These are phyloP conservation scores for Penicillium rolfsii DNA, from an alignment of 2,329 filamentous ascomycete species.

Conservation along the genomic window DNA sequence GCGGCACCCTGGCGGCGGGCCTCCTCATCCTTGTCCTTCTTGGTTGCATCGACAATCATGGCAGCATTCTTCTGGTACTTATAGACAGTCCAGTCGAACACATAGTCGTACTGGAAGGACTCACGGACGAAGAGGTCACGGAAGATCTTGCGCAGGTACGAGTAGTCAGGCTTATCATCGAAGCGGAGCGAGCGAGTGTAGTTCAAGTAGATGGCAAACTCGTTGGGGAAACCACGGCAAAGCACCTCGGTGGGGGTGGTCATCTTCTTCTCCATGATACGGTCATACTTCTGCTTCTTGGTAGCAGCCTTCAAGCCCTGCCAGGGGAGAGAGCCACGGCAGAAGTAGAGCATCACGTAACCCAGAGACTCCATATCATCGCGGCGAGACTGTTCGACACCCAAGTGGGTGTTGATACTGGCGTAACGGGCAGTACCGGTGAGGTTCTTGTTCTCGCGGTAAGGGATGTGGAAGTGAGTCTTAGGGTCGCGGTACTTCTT, in stretches of 20 bases:
- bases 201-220: conserved; percentile 99
- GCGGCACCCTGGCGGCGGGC: conserved; percentile 69
- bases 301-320: conserved; percentile 97
- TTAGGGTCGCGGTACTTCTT: conserved; percentile 99
- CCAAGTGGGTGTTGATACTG: conserved; percentile 97
- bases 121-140: conserved; percentile 98
- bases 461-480: conserved; percentile 99
- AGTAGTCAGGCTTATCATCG: conserved; percentile 99
- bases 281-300: conserved; percentile 99
- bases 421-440: conserved; percentile 98
- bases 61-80: conserved; percentile 99
- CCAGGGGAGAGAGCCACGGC: conserved; percentile 97
- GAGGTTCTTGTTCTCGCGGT: conserved; percentile 99
- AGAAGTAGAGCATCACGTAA: conserved; percentile 99
- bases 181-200: conserved; percentile 98
- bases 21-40: conserved; percentile 73
- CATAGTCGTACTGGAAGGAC: conserved; percentile 99
- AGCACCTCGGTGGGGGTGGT: conserved; percentile 97
- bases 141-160: conserved; percentile 99
- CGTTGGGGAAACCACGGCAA: conserved; percentile 98
- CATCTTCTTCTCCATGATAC: conserved; percentile 99
- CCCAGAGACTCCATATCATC: conserved; percentile 99
- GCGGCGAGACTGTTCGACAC: conserved; percentile 97
- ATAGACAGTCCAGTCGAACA: conserved; percentile 99
- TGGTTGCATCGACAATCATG: conserved; percentile 83